Base-by-base conservation (phyloP, 495 filamentous ascomycete species). In the Evernia prunastri region DNA sequence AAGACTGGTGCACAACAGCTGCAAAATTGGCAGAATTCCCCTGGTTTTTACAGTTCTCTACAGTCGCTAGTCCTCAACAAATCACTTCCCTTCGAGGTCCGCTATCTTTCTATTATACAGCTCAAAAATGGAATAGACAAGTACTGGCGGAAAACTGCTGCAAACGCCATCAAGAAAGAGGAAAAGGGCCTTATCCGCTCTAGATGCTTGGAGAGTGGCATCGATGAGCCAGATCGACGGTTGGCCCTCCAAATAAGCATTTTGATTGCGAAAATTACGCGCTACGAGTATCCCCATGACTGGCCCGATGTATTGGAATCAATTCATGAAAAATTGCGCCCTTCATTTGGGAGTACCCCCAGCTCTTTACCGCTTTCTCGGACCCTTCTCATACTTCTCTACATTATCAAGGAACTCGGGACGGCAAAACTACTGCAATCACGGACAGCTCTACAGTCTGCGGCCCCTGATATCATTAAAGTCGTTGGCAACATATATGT, bases 41-140 rank as follows among this genome's bases (percentile, higher is more conserved):
- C 76, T 18, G 84, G 87, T 29, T 97, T 87, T 74, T 92, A 91
- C 73, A 78, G 82, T n/a, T 79, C 85, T 45, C 79, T 98, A 59
- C 69, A 95, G 87, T 83, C 87, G 61, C 81, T 88, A 10, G 96
- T 90, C 71, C 76, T 96, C 56, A 89, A 96, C 74, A 84, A 85
- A 51, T 81, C 81, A 8, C 77, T 92, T 1, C 89, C 91, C 15
- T 69, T 80, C 18, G 86, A 92, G 68, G 81, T 90, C 49, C 87
- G 94, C 58, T 90, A 94, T 72, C 82, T 96, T n/a, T 86, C 91
- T 23, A 86, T 96, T 58, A 97, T 96, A 65, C 89, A 95, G 70
- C 78, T 98, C 60, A 97, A 97, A 72, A 96, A 97, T 73, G 94
- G 91, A 33, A 90, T 96, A 70, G 93, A 97, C 69, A 91, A 88